These are phyloP conservation scores for Pulveroboletus sp. DNA, from an alignment of 768 basidiomycete genomes.

Conservation along the genomic window DNA sequence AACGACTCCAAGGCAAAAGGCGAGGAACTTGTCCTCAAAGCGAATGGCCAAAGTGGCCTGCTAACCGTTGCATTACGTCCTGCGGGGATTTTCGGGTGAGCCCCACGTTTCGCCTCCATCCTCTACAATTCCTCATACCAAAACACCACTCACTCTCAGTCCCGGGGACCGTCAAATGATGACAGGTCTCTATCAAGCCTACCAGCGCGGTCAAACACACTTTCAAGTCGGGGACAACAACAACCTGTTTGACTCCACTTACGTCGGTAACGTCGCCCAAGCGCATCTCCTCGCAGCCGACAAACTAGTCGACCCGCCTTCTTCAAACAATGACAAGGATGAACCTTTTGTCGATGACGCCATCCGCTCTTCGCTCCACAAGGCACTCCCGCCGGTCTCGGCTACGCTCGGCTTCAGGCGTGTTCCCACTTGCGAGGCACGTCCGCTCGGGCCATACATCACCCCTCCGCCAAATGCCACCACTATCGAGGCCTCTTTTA, in stretches of 20 bases:
- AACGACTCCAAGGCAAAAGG: conserved; percentile 92
- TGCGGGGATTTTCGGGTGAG: conserved; percentile 93
- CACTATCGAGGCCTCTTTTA: conserved; percentile 55
- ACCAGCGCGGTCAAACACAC: conserved; percentile 78
- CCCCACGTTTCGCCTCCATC: background rate
- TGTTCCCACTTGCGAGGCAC: conserved; percentile 76
- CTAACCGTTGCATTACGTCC: conserved; percentile 89
- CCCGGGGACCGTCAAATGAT: conserved; percentile 91
- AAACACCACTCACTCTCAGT: conserved; percentile 35
- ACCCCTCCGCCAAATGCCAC: conserved; percentile 57
- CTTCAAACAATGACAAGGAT: conserved; percentile 33
- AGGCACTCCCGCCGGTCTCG: conserved; percentile 59
- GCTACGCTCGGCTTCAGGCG: conserved; percentile 62
- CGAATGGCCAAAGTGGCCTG: conserved; percentile 83
- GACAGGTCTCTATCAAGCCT: conserved; percentile 74
- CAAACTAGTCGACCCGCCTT: conserved; percentile 57
- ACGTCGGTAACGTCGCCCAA: conserved; percentile 92
- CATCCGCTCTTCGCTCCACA: conserved; percentile 38
- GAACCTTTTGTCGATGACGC: conserved; percentile 42
- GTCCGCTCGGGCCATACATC: conserved; percentile 82
- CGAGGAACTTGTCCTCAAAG: conserved; percentile 76
- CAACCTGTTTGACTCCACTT: conserved; percentile 95
- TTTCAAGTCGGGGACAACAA: conserved; percentile 93
- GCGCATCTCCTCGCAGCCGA: conserved; percentile 94
- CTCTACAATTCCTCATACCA: conserved; percentile 1